Conservation (phyloP, 345 rosid species). For the Passiflora organensis region DNA sequence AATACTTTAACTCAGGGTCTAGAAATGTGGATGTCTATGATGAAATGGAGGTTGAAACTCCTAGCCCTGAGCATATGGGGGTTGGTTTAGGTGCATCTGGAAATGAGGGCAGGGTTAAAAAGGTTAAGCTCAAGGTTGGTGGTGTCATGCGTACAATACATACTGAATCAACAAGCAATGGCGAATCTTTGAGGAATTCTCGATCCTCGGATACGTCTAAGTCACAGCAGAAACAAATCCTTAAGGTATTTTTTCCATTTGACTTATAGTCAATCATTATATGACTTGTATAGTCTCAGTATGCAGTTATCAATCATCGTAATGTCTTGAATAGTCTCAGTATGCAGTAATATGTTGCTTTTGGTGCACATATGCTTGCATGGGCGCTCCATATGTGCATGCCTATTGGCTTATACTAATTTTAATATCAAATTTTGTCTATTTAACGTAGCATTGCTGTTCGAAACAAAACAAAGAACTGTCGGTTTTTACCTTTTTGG, state of each 20-base stretch:
- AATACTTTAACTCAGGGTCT: conserved; percentile 16
- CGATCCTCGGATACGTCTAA: conserved; percentile 32
- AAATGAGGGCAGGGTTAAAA: conserved; percentile 54
- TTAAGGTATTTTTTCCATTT: conserved; percentile 42
- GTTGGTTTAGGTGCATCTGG: conserved; percentile 29
- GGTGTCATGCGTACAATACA: conserved; percentile 51
- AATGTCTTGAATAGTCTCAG: too few species aligned
- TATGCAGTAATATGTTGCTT: too few species aligned
- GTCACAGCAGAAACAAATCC: conserved; percentile 28
- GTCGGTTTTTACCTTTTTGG: conserved; percentile 8
- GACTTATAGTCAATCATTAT: too few species aligned
- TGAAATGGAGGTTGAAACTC: conserved; percentile 44
- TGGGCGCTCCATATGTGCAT: too few species aligned
- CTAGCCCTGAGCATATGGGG: conserved; percentile 32
- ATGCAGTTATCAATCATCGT: too few species aligned
- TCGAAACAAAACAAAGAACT: background rate
- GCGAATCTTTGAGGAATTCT: conserved; percentile 36
- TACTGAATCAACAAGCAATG: conserved; percentile 45
- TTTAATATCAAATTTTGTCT: too few species aligned
- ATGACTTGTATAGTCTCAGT: too few species aligned
- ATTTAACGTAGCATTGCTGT: too few species aligned
- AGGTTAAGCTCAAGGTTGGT: conserved; percentile 62
- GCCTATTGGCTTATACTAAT: too few species aligned
- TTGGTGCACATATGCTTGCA: too few species aligned
- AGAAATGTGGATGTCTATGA: conserved; percentile 15